These are phyloP conservation scores for Nitzschia inconspicua DNA, from an alignment of 108 stramenopile species.

Conservation along the genomic window DNA sequence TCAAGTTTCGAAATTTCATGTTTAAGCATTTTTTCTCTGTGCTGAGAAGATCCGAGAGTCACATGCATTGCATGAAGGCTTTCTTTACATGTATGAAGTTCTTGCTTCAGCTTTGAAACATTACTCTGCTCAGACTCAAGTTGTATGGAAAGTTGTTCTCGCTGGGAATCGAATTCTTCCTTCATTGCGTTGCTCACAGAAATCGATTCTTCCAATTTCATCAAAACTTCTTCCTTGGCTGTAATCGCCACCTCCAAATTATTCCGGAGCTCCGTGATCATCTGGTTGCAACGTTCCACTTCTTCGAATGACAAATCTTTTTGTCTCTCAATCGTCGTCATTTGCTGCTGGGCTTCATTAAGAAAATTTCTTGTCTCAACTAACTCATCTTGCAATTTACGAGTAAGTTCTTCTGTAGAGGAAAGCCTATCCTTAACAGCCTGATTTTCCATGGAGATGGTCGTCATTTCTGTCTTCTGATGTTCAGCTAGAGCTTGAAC, in stretches of 20 bases:
- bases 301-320: not conserved
- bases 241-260: constrained; percentile 4
- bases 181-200: not conserved
- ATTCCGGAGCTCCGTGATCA: constrained; percentile 12
- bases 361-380: constrained; percentile 1
- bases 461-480: constrained; percentile 1
- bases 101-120: constrained; percentile 19
- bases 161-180: constrained; percentile 8
- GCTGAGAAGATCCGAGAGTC: constrained; percentile 28
- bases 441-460: not conserved
- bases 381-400: constrained; percentile 10
- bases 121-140: constrained; percentile 15
- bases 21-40: constrained; percentile 35
- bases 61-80: constrained; percentile 8
- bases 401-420: not conserved
- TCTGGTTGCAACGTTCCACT: constrained; percentile 4
- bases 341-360: constrained; percentile 4
- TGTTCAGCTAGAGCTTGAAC: not conserved
- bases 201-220: not conserved
- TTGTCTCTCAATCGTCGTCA: not conserved
- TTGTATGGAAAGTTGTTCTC: not conserved
- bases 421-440: not conserved
- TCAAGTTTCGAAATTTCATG: constrained; percentile 25
- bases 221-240: not conserved
- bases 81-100: constrained; percentile 6